These are phyloP conservation scores for Sugiyamaella valdiviana DNA, from an alignment of 805 yeast genomes.

Conservation along the genomic window DNA sequence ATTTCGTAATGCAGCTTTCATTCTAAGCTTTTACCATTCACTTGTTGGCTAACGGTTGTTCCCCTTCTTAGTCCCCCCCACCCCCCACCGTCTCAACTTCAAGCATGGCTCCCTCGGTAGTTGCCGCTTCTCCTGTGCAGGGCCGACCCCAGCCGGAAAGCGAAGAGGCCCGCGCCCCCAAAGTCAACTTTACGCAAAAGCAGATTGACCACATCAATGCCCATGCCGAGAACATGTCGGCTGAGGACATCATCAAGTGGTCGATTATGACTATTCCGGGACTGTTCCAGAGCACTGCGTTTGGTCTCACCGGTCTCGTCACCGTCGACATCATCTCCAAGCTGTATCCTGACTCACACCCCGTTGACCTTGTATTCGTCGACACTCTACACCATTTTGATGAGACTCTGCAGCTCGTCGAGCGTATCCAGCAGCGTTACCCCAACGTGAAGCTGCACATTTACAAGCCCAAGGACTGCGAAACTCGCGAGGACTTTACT, in stretches of 20 bases:
- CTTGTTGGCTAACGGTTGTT: background rate
- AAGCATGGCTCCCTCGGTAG: slow-evolving; percentile 1
- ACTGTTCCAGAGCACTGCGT: slow-evolving; percentile 87
- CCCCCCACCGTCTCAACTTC: too few species aligned
- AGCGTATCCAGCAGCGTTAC: slow-evolving; percentile 51
- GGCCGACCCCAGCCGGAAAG: background rate
- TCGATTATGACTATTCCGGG: slow-evolving; percentile 75
- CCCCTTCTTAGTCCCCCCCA: too few species aligned
- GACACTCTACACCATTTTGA: slow-evolving; percentile 93
- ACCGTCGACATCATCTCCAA: slow-evolving; percentile 76
- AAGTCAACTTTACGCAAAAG: slow-evolving; percentile 35
- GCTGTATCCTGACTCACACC: slow-evolving; percentile 33
- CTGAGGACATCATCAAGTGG: slow-evolving; percentile 78
- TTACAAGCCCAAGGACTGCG: slow-evolving; percentile 57
- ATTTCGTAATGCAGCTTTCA: background rate
- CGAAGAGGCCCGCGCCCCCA: background rate
- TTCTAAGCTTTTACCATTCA: background rate
- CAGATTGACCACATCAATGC: slow-evolving; percentile 64
- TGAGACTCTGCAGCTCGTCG: slow-evolving; percentile 77
- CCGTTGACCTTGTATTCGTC: slow-evolving; percentile 72
- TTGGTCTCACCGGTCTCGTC: slow-evolving; percentile 87
- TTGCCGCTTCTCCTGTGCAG: background rate
- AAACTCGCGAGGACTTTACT: slow-evolving; percentile 57
- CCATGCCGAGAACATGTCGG: slow-evolving; percentile 48
- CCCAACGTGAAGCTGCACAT: slow-evolving; percentile 51